Percentiles rank a stretch among this genome's conserved stretches.
phyloP scores from a whole-genome alignment of 1,139 yeast species.

The Saccharomyces hybrid region DNA sequence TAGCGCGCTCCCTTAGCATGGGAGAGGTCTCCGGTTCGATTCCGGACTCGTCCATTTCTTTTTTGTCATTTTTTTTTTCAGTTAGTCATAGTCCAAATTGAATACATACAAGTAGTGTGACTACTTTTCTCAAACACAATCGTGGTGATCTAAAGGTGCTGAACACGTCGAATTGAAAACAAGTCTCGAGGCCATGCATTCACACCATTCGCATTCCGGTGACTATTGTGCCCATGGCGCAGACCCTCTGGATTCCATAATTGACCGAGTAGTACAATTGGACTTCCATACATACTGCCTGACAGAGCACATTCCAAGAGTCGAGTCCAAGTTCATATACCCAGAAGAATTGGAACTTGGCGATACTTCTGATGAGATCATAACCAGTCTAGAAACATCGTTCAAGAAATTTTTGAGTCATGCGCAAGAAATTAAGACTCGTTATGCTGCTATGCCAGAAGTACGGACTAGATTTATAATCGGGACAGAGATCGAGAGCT shows the following conservation, averaged over 20 bases:
- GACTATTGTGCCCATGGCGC: constrained; percentile 82
- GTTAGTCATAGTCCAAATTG: neutral
- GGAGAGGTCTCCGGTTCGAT: constrained; percentile 37
- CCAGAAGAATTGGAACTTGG: constrained; percentile 58
- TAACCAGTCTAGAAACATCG: constrained; percentile 37
- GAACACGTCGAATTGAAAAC: neutral
- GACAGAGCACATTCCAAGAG: constrained; percentile 93
- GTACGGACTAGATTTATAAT: constrained; percentile 48
- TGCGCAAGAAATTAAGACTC: constrained; percentile 48
- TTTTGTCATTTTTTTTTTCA: neutral
- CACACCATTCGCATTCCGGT: constrained; percentile 95
- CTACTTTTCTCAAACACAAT: neutral
- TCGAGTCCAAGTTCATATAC: constrained; percentile 48
- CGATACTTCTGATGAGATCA: constrained; percentile 39
- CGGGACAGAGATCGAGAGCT: constrained; percentile 86
- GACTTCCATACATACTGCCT: constrained; percentile 68
- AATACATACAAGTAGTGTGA: neutral
- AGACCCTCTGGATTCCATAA: constrained; percentile 64
- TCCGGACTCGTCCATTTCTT: constrained; percentile 70
- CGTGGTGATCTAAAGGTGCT: constrained; percentile 4
- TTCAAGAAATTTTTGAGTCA: constrained; percentile 54
- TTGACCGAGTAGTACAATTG: constrained; percentile 46
- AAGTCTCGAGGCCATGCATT: constrained; percentile 45
- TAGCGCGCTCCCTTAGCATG: constrained; percentile 86
- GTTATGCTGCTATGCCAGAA: constrained; percentile 27